Evolutionary conservation across 768 basidiomycete genomes (phyloP), one percentile per base, ranked within the genome.

Genomic region (Tremella yokohamensis): DNA sequence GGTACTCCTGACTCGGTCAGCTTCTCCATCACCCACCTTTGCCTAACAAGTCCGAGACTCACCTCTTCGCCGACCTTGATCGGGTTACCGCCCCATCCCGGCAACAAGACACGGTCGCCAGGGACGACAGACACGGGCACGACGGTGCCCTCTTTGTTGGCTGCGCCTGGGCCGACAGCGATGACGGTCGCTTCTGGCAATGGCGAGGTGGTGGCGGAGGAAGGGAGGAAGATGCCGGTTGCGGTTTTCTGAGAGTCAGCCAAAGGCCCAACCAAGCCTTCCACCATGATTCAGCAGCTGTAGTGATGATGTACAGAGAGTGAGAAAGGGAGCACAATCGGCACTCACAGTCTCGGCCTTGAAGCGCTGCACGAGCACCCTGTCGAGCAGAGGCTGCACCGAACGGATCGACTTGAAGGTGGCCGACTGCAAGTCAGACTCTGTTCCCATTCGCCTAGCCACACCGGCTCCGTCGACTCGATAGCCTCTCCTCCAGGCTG

Each of bases 31-130:
- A 40, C 11, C 18, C 39, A 11, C 20, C 11, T 9, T 48, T 22
- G 25, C 15, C n/a, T n/a, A n/a, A n/a, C n/a, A n/a, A n/a, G n/a
- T n/a, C 26, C 19, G 19, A 44, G 8, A 82, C 87, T 59, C 70
- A 91, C 94, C 76, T 97, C 93, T 22, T 98, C 96, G 40, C 92
- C 93, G 49, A 98, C 84, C 80, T 99, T 99, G 78, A 99, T 91
- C 15, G 89, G 76, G 73, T 86, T 92, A 11, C 96, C 96, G 52
- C 96, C 96, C 89, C 94, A 99, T 4, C 89, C 90, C 12, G 96
- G 94, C 3, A 99, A 80, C 52, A 99, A 81, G 15, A 98, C 93
- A 9, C 88, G 83, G 80, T 98, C 96, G 39, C 94, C 94, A 16
- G 87, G 82, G 79, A 87, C 85, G 48, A 98, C 93, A 16, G 79